These are phyloP conservation scores for Asclepias syriaca DNA, from an alignment of 257 asterid species.

Conservation along the genomic window DNA sequence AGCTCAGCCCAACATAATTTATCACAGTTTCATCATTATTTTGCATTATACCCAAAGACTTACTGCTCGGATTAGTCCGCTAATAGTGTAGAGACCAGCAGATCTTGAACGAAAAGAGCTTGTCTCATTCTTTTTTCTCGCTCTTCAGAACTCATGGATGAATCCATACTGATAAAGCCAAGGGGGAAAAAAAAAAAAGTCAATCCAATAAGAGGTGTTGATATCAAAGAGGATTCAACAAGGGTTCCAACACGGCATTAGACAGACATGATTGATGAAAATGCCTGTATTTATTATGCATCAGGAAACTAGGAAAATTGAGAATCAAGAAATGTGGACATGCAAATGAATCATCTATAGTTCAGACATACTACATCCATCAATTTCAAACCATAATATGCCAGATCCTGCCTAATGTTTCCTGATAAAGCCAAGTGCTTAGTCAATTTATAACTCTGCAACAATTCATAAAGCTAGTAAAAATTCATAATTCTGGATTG, in stretches of 20 bases:
- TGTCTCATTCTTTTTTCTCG: conserved; percentile 61
- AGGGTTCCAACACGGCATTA: neutral
- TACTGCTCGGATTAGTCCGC: conserved; percentile 37
- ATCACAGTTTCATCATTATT: conserved; percentile 6
- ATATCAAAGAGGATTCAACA: neutral
- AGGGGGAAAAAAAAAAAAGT: neutral
- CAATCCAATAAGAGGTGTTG: neutral
- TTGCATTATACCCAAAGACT: conserved; percentile 18
- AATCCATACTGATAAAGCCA: conserved; percentile 46
- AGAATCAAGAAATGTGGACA: neutral
- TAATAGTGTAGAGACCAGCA: conserved; percentile 55
- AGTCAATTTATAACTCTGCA: neutral
- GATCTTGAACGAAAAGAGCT: conserved; percentile 70
- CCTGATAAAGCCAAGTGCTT: neutral
- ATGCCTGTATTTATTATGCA: neutral
- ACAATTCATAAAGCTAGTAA: no score
- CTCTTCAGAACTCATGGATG: conserved; percentile 69
- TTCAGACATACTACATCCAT: neutral
- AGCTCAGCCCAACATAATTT: conserved; percentile 6
- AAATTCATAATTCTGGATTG: no score
- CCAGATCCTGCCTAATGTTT: neutral
- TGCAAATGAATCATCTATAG: conserved; percentile 1
- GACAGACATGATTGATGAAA: neutral
- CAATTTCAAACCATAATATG: neutral
- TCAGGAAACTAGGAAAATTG: neutral